phyloP scores from a whole-genome alignment of 2,329 filamentous ascomycete genomes.

The Aspergillus sp. region DNA sequence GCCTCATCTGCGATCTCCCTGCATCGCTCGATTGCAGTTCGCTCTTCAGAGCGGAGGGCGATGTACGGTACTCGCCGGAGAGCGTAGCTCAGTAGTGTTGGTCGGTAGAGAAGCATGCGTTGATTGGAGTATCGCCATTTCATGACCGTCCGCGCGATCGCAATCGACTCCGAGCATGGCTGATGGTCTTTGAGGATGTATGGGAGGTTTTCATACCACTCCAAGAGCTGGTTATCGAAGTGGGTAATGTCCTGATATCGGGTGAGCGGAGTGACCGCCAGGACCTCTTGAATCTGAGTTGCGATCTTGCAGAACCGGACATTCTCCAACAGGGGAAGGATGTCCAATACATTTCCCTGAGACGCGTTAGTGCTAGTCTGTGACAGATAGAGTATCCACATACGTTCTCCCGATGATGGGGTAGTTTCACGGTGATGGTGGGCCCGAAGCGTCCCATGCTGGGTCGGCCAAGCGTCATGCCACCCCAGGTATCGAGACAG shows the following conservation, averaged over 20 bases:
- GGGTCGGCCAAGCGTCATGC: constrained; percentile 67
- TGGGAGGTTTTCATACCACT: constrained; percentile 70
- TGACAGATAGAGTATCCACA: constrained; percentile 9
- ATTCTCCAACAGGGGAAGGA: constrained; percentile 71
- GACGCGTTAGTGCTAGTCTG: constrained; percentile 16
- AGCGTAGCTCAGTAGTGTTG: constrained; percentile 66
- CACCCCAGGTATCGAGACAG: constrained; percentile 71
- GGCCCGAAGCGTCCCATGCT: constrained; percentile 66
- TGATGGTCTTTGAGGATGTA: constrained; percentile 63
- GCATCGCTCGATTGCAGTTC: constrained; percentile 66
- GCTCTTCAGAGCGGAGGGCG: constrained; percentile 58
- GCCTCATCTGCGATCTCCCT: constrained; percentile 66
- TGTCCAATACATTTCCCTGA: constrained; percentile 59
- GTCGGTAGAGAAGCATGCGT: constrained; percentile 71
- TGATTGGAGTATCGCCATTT: constrained; percentile 80
- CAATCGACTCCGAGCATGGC: constrained; percentile 67
- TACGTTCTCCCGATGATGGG: constrained; percentile 49
- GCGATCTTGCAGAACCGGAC: constrained; percentile 78
- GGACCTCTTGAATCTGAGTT: constrained; percentile 71
- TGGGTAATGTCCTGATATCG: constrained; percentile 63
- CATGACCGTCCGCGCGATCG: constrained; percentile 70
- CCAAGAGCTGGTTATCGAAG: constrained; percentile 66
- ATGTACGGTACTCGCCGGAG: constrained; percentile 51
- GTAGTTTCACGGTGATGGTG: constrained; percentile 64
- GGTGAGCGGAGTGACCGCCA: constrained; percentile 67